Conservation (phyloP, 306 rosid species). For the Castanea crenata region DNA sequence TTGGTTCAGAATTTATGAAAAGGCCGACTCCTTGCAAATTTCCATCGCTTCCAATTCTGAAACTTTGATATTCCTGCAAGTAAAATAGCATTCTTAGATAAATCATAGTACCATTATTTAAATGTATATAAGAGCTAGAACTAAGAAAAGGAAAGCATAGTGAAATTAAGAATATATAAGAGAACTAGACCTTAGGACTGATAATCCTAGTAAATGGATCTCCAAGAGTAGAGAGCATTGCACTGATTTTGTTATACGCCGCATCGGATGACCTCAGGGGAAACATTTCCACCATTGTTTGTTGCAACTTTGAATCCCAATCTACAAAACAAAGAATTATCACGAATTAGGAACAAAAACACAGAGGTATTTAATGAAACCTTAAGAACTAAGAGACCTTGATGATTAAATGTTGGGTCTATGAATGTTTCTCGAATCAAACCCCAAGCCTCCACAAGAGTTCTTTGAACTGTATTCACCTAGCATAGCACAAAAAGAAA, state of each 20-base stretch:
- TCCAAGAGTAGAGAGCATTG: slow-evolving; percentile 97
- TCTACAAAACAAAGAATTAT: slow-evolving; percentile 40
- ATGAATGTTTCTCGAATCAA: slow-evolving; percentile 89
- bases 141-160: slow-evolving; percentile 7
- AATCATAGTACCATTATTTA: not conserved
- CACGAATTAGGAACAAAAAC: too few species aligned
- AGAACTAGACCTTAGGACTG: slow-evolving; percentile 73
- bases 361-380: too few species aligned
- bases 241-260: slow-evolving; percentile 84
- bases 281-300: slow-evolving; percentile 98
- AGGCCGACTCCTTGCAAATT: slow-evolving; percentile 94
- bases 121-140: slow-evolving; percentile 1
- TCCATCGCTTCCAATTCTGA: slow-evolving; percentile 86
- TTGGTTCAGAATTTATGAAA: slow-evolving; percentile 79
- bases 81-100: slow-evolving; percentile 19
- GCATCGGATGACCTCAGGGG: slow-evolving; percentile 87
- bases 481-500: slow-evolving; percentile 12
- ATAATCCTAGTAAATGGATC: slow-evolving; percentile 94
- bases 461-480: slow-evolving; percentile 97
- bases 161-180: not conserved
- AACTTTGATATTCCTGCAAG: slow-evolving; percentile 87
- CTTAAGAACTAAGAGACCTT: slow-evolving; percentile 47
- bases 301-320: slow-evolving; percentile 93
- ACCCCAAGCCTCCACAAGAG: slow-evolving; percentile 99
- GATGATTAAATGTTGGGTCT: slow-evolving; percentile 94